Evolutionary conservation across 106 monocot species (phyloP).

Genomic region (Dioscorea dumetorum): DNA sequence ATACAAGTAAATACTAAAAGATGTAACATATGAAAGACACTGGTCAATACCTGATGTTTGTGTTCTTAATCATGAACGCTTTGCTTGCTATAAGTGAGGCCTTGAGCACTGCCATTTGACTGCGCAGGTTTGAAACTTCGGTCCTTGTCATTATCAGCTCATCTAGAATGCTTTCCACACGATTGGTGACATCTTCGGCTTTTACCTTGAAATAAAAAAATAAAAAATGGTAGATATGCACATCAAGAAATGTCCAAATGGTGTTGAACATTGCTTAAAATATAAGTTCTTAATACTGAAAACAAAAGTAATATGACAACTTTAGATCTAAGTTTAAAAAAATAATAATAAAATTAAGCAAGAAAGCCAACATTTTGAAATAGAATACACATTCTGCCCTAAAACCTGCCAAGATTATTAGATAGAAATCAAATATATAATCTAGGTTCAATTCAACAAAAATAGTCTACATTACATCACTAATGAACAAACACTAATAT

Average conservation of each 20-base stretch:
- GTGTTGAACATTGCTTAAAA: too few relatives aligned
- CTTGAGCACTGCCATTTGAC: conserved; percentile 66
- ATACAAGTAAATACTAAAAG: neutral
- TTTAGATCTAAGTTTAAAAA: too few relatives aligned
- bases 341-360: too few relatives aligned
- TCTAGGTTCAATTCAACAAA: too few relatives aligned
- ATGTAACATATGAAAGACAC: neutral
- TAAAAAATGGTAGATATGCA: neutral
- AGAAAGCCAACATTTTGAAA: too few relatives aligned
- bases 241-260: neutral
- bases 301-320: too few relatives aligned
- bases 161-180: conserved; percentile 70
- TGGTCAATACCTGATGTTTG: conserved; percentile 47
- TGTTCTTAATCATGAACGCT: conserved; percentile 36
- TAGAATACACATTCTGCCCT: too few relatives aligned
- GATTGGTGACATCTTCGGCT: conserved; percentile 65
- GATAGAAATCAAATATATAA: too few relatives aligned
- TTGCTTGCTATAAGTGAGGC: conserved; percentile 49
- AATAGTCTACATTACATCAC: too few relatives aligned
- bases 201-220: conserved; percentile 49
- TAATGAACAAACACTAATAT: too few relatives aligned
- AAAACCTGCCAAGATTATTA: too few relatives aligned
- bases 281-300: too few relatives aligned
- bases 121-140: conserved; percentile 52
- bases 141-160: conserved; percentile 58